phyloP scores from a whole-genome alignment of 176 grass and related monocot genomes.

The Bolboschoenus planiculmis region DNA sequence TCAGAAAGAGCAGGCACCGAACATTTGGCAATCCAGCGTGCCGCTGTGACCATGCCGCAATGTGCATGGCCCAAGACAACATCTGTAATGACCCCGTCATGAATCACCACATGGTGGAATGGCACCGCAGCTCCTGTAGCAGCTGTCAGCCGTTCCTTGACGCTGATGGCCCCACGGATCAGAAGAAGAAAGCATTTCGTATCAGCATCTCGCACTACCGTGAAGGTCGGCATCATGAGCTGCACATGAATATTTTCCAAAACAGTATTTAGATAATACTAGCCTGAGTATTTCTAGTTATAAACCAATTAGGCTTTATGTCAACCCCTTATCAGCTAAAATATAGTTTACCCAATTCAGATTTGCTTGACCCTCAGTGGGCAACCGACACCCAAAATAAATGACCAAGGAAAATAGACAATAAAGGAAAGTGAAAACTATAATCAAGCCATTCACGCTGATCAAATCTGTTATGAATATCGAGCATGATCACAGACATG shows the following conservation, averaged over 20 bases:
- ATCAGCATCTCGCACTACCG: conserved; percentile 52
- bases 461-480: not conserved
- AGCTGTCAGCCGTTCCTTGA: conserved; percentile 80
- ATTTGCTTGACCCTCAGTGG: not conserved
- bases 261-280: not conserved
- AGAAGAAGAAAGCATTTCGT: conserved; percentile 78
- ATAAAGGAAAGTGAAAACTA: not conserved
- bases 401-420: not conserved
- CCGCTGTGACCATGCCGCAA: conserved; percentile 18
- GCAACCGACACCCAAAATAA: not conserved
- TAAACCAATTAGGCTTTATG: not conserved
- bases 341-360: not conserved
- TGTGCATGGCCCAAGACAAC: conserved; percentile 20
- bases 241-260: conserved; percentile 24
- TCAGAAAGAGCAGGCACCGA: not conserved
- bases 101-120: conserved; percentile 11
- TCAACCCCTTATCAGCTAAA: not conserved
- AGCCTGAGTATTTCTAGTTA: not conserved
- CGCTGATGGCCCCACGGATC: conserved; percentile 80
- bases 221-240: conserved; percentile 88
- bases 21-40: conserved; percentile 11
- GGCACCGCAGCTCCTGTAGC: conserved; percentile 59
- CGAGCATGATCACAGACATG: not conserved
- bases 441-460: conserved; percentile 14
- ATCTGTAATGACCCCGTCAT: conserved; percentile 1